Evolutionary conservation across 108 stramenopile species (phyloP).

Genomic region (Cyclotella sp.): DNA sequence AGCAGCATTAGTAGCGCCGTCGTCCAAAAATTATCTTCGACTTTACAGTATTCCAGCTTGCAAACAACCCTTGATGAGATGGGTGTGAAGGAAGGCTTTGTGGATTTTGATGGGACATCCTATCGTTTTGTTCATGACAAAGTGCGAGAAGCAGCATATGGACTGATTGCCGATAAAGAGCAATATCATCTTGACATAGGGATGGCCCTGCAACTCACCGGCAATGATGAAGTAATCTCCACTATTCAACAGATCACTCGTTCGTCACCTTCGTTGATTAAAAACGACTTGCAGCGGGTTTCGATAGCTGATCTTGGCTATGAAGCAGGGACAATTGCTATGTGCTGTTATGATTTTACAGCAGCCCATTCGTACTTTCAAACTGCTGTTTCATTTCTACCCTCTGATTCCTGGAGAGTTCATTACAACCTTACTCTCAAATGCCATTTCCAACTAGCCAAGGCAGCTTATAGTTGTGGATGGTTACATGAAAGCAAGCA

Average conservation of each 20-base stretch:
- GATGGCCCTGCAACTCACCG: not conserved
- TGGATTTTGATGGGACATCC: conserved; percentile 11
- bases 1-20: conserved; percentile 10
- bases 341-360: conserved; percentile 29
- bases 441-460: not conserved
- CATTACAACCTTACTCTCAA: conserved; percentile 17
- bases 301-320: conserved; percentile 23
- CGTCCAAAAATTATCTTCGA: conserved; percentile 2
- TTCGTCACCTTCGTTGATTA: not conserved
- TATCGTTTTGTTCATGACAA: conserved; percentile 59
- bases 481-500: not conserved
- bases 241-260: conserved; percentile 22
- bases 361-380: conserved; percentile 31
- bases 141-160: conserved; percentile 63
- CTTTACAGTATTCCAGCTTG: conserved; percentile 6
- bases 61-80: conserved; percentile 3
- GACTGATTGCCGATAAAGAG: conserved; percentile 39
- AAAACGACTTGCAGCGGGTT: not conserved
- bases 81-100: conserved; percentile 29
- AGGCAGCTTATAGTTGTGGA: conserved; percentile 13
- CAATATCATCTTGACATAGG: conserved; percentile 19
- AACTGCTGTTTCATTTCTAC: conserved; percentile 12
- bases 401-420: conserved; percentile 1
- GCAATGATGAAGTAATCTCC: not conserved
- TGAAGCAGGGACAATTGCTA: conserved; percentile 26